phyloP scores from a whole-genome alignment of 1,139 yeast species.

The Hanseniaspora uvarum region DNA sequence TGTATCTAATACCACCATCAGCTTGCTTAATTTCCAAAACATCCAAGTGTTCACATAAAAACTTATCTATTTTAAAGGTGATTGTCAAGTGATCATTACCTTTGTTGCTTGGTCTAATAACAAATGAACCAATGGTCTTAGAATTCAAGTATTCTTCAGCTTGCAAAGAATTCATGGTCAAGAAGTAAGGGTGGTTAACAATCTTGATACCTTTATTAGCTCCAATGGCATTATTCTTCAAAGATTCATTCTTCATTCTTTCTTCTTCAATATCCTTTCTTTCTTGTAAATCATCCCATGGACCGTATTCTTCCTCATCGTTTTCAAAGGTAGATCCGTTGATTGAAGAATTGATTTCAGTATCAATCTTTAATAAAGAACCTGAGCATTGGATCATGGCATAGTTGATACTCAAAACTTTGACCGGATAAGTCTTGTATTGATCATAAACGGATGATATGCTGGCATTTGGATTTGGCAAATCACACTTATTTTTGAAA shows the following conservation, averaged over 20 bases:
- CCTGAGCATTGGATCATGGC: constrained; percentile 63
- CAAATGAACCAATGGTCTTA: constrained; percentile 80
- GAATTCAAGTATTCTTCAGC: constrained; percentile 92
- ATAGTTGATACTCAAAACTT: constrained; percentile 58
- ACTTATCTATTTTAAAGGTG: constrained; percentile 93
- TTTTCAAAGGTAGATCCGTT: constrained; percentile 8
- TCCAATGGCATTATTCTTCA: constrained; percentile 40
- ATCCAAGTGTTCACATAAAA: constrained; percentile 82
- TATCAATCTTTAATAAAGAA: constrained; percentile 57
- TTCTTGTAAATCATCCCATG: constrained; percentile 80
- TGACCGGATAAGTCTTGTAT: constrained; percentile 84
- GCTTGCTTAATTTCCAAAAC: constrained; percentile 62
- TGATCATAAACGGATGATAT: constrained; percentile 39
- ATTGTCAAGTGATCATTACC: constrained; percentile 83
- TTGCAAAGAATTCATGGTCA: constrained; percentile 69
- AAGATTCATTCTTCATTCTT: constrained; percentile 40
- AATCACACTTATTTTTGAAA: constrained; percentile 57
- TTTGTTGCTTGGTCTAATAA: constrained; percentile 85
- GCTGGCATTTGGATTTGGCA: constrained; percentile 35
- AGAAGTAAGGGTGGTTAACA: constrained; percentile 85
- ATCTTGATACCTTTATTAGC: constrained; percentile 47
- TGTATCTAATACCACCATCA: constrained; percentile 51
- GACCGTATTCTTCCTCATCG: constrained; percentile 41
- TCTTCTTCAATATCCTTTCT: constrained; percentile 52
- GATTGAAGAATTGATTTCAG: constrained; percentile 25